Evolutionary conservation across 805 yeast genomes (phyloP), one percentile per base, ranked within the genome.

Genomic region (Dipodascopsis tothii): DNA sequence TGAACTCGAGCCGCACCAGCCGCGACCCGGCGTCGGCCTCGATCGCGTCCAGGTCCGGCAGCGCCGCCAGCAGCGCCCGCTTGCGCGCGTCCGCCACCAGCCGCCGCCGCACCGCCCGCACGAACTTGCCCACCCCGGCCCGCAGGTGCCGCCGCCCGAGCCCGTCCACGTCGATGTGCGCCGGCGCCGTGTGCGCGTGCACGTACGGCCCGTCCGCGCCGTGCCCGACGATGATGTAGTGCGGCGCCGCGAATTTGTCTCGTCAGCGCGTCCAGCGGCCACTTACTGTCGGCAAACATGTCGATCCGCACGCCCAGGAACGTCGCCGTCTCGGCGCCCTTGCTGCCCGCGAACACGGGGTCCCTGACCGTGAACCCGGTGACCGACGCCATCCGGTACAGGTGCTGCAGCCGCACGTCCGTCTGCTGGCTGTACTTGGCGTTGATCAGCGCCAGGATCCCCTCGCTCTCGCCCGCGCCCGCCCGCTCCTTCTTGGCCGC

Each of bases 301-400:
- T 51, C 55, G n/a, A 51, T 36, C n/a, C 55, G 42, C 3, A 51
- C 34, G 5, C 54, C 55, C n/a, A 50, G 39, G 28, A 50, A 21
- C n/a, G n/a, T n/a, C n/a, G n/a, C n/a, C n/a, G n/a, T n/a, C n/a
- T 27, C 37, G 14, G n/a, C 33, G 16, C 22, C 43, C 16, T 25
- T 25, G 9, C 30, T 25, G 9, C 14, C 9, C 9, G 9, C 9
- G 30, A 25, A 14, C 30, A 25, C 30, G 11, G 54, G 50, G 41
- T 46, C 49, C 9, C 17, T 4, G 14, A 50, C 52, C 5, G 32
- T 18, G 28, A 51, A 51, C 19, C 48, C 42, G 7, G 54, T 51
- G 9, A 46, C 46, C 1, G 52, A 52, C 3, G 52, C 28, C 18
- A 51, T n/a, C 9, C 55, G 39, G 22, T 50, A 38, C 6, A 51